phyloP scores from a whole-genome alignment of 306 rosid species.

The Pueraria montana region DNA sequence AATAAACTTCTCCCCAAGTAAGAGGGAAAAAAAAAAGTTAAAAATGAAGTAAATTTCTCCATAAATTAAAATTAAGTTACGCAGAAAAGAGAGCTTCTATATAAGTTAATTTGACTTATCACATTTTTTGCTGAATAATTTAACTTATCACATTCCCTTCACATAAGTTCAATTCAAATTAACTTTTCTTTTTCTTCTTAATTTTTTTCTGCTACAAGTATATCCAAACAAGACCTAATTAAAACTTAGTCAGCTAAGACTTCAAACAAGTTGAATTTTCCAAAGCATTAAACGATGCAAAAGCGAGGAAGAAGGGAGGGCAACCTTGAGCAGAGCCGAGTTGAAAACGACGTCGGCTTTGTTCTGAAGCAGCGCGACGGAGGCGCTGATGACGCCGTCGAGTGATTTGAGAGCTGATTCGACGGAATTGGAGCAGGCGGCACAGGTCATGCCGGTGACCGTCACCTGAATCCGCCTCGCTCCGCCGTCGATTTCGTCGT shows the following conservation, averaged over 20 bases:
- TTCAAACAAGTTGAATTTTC: not conserved
- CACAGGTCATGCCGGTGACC: slow-evolving; percentile 93
- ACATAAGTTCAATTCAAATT: not conserved
- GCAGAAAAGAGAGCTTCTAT: not conserved
- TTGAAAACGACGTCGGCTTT: slow-evolving; percentile 90
- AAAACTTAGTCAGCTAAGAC: not conserved
- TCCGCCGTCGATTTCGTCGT: slow-evolving; percentile 51
- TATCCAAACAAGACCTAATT: not conserved
- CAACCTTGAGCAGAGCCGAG: slow-evolving; percentile 78
- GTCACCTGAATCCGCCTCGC: slow-evolving; percentile 74
- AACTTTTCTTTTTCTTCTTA: not conserved
- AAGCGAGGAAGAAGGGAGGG: not conserved
- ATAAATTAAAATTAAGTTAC: not conserved
- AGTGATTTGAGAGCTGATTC: slow-evolving; percentile 77
- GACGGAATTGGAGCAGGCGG: slow-evolving; percentile 94
- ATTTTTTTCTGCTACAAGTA: not conserved
- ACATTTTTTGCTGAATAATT: too few relatives aligned
- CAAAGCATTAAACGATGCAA: not conserved
- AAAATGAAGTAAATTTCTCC: too few relatives aligned
- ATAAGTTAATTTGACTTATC: not conserved
- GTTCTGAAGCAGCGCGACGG: slow-evolving; percentile 94
- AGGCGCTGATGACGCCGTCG: slow-evolving; percentile 75
- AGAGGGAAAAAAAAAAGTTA: too few relatives aligned
- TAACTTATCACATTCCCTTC: not conserved
- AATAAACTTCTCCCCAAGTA: not conserved